Base-by-base conservation (phyloP, 2,329 filamentous ascomycete genomes). In the Calycina herbarum region DNA sequence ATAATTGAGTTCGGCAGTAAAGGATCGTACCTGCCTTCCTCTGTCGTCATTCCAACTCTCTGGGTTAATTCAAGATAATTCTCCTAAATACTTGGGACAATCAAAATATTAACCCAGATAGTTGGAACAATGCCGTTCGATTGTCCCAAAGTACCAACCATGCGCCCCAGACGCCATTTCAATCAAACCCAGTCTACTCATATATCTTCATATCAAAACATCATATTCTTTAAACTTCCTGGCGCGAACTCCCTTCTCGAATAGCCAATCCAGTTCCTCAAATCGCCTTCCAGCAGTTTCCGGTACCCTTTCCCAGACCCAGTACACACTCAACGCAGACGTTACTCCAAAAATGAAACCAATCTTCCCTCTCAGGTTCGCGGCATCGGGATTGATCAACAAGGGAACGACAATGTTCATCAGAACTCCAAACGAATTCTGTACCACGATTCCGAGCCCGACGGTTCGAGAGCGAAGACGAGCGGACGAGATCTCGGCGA, bases 251-350 rank as follows among this genome's bases (percentile, higher is more conserved):
- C 72, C 61, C 45, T 67, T 68, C 62, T 69, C 89, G 73, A 96
- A 96, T 60, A 96, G 82, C 62, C 94, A 74, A 76, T 96, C 92
- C 66, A 96, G 81, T 78, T 96, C 93, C 8, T 91, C 92, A 74
- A 94, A 96, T 0, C 91, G 91, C 62, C 92, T 86, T 13, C 91
- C 93, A 6, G 82, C 82, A 0, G 92, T 91, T 76, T 96, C 93
- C 0, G 92, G 93, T 0, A 93, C 81, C 31, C 90, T 85, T 80
- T 93, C 93, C 75, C 59, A 72, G 5, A 60, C 60, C 3, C 64
- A 63, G 5, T 76, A 38, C 3, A 69, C 70, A 13, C 66, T 66
- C 31, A 73, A 65, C 7, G 61, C 38, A 61, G 68, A 67, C 31
- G 76, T 67, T 3, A 73, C 76, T 15, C 69, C 71, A 59, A 75